Percentiles rank a stretch among this genome's conserved stretches.
These are phyloP conservation scores for Artemisia tridentata DNA, from an alignment of 129 eudicot species.

Conservation along the genomic window DNA sequence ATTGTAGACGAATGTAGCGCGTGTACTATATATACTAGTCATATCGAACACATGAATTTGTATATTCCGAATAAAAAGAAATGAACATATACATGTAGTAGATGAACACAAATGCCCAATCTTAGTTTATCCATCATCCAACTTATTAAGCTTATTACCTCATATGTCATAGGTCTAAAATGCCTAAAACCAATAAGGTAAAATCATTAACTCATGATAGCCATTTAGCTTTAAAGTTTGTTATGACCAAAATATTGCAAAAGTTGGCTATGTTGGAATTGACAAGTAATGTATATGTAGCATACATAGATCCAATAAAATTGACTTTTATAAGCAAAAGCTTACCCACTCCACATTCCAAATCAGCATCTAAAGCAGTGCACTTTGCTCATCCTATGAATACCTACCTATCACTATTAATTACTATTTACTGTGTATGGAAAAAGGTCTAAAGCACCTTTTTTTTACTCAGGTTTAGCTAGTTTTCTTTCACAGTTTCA, in stretches of 20 bases:
- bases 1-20: too few species aligned
- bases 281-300: constrained; percentile 13
- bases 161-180: too few species aligned
- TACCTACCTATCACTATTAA: constrained; percentile 18
- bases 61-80: too few species aligned
- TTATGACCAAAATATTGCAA: not conserved
- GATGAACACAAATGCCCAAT: too few species aligned
- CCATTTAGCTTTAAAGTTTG: not conserved
- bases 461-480: constrained; percentile 30
- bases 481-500: constrained; percentile 30
- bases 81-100: too few species aligned
- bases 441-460: not conserved
- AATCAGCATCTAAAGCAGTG: constrained; percentile 38
- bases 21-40: too few species aligned
- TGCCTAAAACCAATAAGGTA: too few species aligned
- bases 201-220: not conserved
- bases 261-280: not conserved
- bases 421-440: too few species aligned
- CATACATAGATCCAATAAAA: constrained; percentile 30
- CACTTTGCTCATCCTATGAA: constrained; percentile 35
- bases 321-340: constrained; percentile 28
- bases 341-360: constrained; percentile 40
- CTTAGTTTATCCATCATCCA: too few species aligned
- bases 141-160: too few species aligned
- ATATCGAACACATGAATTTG: too few species aligned